Conservation (phyloP, 139 green algal species). For the Chlamydomonas sp. region DNA sequence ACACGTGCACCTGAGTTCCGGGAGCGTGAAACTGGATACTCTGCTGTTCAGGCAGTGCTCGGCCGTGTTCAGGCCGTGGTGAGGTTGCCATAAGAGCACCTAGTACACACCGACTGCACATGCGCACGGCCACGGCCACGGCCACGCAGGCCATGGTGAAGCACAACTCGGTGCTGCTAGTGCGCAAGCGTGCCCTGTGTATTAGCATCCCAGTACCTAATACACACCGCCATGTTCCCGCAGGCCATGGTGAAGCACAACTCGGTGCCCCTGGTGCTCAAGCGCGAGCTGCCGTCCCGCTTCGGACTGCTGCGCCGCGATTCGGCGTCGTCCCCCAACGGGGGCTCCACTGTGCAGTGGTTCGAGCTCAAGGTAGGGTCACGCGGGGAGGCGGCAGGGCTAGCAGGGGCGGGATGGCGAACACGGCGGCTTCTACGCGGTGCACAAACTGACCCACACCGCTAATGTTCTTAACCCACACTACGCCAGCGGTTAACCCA, state of each 20-base stretch:
- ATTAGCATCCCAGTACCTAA: too few relatives aligned
- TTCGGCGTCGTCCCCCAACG: constrained; percentile 10
- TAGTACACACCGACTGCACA: too few relatives aligned
- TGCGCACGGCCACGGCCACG: not conserved
- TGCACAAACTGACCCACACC: too few relatives aligned
- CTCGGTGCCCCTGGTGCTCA: constrained; percentile 67
- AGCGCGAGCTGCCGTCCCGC: constrained; percentile 40
- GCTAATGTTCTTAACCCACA: too few relatives aligned
- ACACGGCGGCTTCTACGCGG: too few relatives aligned
- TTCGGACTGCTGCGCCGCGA: constrained; percentile 68
- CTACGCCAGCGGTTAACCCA: too few relatives aligned
- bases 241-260: constrained; percentile 75
- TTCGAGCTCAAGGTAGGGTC: constrained; percentile 55
- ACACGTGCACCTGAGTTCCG: too few relatives aligned
- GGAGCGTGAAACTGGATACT: too few relatives aligned
- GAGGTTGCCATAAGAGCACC: too few relatives aligned
- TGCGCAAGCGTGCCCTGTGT: constrained; percentile 43
- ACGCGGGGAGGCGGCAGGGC: not conserved
- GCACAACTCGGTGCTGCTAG: constrained; percentile 65
- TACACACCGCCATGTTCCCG: not conserved
- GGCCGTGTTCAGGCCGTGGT: too few relatives aligned
- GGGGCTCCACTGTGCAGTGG: constrained; percentile 58
- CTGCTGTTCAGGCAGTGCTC: too few relatives aligned
- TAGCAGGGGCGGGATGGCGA: not conserved
- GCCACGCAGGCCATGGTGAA: constrained; percentile 71